Conservation (phyloP, 139 green algal species). For the Coccomyxa sp. region DNA sequence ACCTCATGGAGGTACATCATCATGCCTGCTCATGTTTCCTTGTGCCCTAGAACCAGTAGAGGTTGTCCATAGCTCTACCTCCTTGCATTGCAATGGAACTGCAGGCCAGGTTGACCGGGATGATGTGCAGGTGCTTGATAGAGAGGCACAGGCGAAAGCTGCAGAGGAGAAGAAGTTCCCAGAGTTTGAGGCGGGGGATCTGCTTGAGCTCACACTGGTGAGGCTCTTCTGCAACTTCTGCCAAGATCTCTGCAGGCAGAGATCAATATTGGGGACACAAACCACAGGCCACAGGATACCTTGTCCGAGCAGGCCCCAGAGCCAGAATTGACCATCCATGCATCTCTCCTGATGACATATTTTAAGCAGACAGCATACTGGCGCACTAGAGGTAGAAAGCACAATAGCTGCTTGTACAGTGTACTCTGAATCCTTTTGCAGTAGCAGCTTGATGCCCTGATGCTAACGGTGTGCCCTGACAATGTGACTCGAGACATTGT, state of each 20-base stretch:
- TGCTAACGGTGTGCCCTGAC: neutral
- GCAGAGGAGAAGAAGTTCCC: constrained; percentile 15
- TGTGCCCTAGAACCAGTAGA: too few relatives aligned
- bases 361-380: too few relatives aligned
- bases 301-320: neutral
- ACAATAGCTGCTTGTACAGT: too few relatives aligned
- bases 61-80: neutral
- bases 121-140: constrained; percentile 32
- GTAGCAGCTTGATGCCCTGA: neutral
- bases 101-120: neutral
- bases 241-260: neutral
- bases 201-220: constrained; percentile 43
- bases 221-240: neutral
- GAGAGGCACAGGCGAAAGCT: constrained; percentile 21
- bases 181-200: constrained; percentile 40
- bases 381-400: too few relatives aligned
- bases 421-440: neutral
- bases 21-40: neutral
- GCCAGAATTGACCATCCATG: too few relatives aligned
- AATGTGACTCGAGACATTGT: neutral
- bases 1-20: constrained; percentile 34
- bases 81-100: neutral
- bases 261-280: neutral
- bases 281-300: neutral
- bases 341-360: too few relatives aligned